Base-by-base conservation (phyloP, 306 rosid species). In the Cucurbita argyrosperma region DNA sequence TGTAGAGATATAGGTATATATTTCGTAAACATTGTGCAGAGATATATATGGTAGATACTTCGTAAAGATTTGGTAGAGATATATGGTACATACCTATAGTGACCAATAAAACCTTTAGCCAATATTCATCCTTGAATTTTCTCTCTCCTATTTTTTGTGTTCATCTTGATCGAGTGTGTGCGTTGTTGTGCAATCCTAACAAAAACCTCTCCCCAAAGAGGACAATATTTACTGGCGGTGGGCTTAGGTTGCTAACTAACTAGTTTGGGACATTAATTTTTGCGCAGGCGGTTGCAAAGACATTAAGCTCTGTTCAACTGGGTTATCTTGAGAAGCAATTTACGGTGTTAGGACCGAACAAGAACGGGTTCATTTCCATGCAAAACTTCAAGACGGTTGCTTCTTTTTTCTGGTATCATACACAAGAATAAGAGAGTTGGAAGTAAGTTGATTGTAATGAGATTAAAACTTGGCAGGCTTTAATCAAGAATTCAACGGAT, bases 321-420 rank as follows among this genome's bases (percentile, higher is more conserved):
- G 85, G 87, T 60, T 90, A 90, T 83, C 78, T 92, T 77, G 84
- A 81, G 80, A 92, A 84, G 79, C 98, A 92, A 57, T 92, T 90
- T 83, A 78, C 76, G 12, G 64, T 78, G 62, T 76, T 92, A 42
- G 91, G 88, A 45, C 98, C 96, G 47, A 88, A 84, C 80, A 92
- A 88, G 84, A 88, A 80, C 26, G 98, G 98, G 53, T 50, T 82
- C 76, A 90, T 92, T 78, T 87, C 96, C 42, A 90, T 92, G 96
- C 96, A 90, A 81, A 88, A 88, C 83, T 88, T 92, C 83, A 92
- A 92, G 88, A 87, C 72, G 81, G 98, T 90, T 49, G 79, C 86
- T 71, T 38, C 73, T 45, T 75, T 73, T 73, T 53, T n/a, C 19
- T 39, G 47, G 56, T 63, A 10, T 52, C 39, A 42, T 8, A 69